A percentile compares a stretch with the other conserved stretches of the same genome.
phyloP scores from a whole-genome alignment of 2,329 filamentous ascomycete species.

The Colletotrichum viniferum region DNA sequence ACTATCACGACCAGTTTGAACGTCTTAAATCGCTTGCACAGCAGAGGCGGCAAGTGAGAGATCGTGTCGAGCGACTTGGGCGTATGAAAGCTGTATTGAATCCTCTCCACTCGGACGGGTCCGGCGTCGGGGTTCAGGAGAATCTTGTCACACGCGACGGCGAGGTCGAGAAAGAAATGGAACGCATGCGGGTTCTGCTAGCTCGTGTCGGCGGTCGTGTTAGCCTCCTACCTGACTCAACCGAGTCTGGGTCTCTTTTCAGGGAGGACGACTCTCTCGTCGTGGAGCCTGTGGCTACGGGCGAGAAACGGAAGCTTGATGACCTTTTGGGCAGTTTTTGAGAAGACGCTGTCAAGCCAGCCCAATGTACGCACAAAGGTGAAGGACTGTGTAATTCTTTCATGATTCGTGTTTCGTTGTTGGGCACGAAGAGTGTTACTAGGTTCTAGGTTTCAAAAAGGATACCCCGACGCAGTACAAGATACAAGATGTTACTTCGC shows the following conservation, averaged over 20 bases:
- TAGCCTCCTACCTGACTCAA: slow-evolving; percentile 35
- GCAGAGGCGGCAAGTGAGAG: slow-evolving; percentile 40
- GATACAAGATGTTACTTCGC: background rate
- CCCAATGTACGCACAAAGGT: background rate
- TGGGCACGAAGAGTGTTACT: background rate
- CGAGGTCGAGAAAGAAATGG: slow-evolving; percentile 68
- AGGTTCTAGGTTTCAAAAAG: slow-evolving; percentile 8
- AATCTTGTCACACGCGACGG: slow-evolving; percentile 71
- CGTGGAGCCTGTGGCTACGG: slow-evolving; percentile 39
- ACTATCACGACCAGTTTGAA: slow-evolving; percentile 55
- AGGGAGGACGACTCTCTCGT: slow-evolving; percentile 26
- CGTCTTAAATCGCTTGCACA: slow-evolving; percentile 55
- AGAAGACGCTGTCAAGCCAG: background rate
- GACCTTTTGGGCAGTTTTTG: slow-evolving; percentile 41
- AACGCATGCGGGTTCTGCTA: slow-evolving; percentile 68
- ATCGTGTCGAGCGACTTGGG: slow-evolving; percentile 51
- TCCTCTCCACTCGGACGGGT: slow-evolving; percentile 44
- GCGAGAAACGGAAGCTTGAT: slow-evolving; percentile 48
- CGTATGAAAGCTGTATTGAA: slow-evolving; percentile 55
- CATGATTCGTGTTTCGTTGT: background rate
- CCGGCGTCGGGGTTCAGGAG: slow-evolving; percentile 57
- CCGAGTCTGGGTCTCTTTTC: slow-evolving; percentile 12
- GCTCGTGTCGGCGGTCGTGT: slow-evolving; percentile 62
- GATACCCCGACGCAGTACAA: background rate
- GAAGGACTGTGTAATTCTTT: background rate